Conservation (phyloP, 345 rosid species). For the Leavenworthia alabamica region DNA sequence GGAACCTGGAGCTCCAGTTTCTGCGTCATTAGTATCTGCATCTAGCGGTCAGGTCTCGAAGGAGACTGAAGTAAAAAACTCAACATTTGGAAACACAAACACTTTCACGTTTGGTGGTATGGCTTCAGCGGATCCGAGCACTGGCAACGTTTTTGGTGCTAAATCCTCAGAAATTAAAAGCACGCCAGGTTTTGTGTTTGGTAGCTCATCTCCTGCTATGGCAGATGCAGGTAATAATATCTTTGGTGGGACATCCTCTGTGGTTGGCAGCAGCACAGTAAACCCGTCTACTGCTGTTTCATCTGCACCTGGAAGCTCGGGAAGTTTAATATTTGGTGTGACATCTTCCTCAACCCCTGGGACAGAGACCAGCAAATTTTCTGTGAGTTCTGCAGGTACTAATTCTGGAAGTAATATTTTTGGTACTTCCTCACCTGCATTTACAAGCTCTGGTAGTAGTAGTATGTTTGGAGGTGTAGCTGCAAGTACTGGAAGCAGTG, state of each 20-base stretch:
- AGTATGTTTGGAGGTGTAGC: constrained; percentile 25
- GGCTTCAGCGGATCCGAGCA: constrained; percentile 33
- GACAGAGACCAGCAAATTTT: constrained; percentile 22
- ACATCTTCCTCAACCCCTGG: constrained; percentile 23
- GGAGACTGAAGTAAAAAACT: constrained; percentile 39
- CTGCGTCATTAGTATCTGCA: constrained; percentile 31
- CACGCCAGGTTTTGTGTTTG: constrained; percentile 27
- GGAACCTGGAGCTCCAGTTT: constrained; percentile 33
- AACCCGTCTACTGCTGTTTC: constrained; percentile 21
- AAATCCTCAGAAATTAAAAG: constrained; percentile 15
- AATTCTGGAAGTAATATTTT: constrained; percentile 31
- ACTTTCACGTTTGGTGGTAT: constrained; percentile 35
- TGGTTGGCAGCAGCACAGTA: constrained; percentile 18
- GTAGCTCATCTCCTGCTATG: constrained; percentile 24
- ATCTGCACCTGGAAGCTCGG: constrained; percentile 32
- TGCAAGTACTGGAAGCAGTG: constrained; percentile 28
- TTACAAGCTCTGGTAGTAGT: constrained; percentile 35
- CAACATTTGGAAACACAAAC: constrained; percentile 26
- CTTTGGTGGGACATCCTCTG: constrained; percentile 29
- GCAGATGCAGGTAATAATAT: constrained; percentile 27
- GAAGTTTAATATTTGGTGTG: constrained; percentile 32
- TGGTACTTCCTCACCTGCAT: constrained; percentile 32
- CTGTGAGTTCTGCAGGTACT: constrained; percentile 27
- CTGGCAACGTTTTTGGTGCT: constrained; percentile 26
- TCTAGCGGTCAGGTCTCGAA: constrained; percentile 27